Conservation (phyloP, 2,329 filamentous ascomycete species). For the Drechmeria coniospora region DNA sequence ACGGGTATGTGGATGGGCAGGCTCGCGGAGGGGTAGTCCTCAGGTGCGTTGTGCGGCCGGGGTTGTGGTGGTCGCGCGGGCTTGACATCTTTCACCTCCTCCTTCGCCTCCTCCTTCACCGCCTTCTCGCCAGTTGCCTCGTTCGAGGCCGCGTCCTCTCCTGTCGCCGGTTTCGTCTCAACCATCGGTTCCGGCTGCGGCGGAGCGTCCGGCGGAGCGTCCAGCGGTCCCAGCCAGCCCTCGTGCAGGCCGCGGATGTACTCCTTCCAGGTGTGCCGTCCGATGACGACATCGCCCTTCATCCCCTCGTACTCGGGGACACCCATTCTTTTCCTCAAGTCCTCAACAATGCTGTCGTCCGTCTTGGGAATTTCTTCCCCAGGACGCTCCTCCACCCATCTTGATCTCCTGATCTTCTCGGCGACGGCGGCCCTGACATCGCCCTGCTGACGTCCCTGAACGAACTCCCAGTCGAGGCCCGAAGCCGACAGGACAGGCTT, state of each 20-base stretch:
- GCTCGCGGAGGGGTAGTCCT: constrained; percentile 52
- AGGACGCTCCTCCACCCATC: constrained; percentile 40
- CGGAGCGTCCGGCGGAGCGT: constrained; percentile 47
- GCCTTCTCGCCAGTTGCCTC: constrained; percentile 7
- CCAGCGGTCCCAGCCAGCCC: constrained; percentile 82
- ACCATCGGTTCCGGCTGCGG: constrained; percentile 14
- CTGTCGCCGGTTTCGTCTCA: constrained; percentile 7
- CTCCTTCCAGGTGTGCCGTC: constrained; percentile 92
- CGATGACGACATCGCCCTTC: constrained; percentile 75
- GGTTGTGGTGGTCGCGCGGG: constrained; percentile 45
- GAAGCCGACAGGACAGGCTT: constrained; percentile 85
- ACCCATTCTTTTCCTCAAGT: constrained; percentile 48
- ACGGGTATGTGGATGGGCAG: constrained; percentile 52
- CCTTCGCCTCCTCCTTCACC: constrained; percentile 25
- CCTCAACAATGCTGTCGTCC: constrained; percentile 40
- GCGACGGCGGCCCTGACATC: constrained; percentile 79
- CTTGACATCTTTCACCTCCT: constrained; percentile 31
- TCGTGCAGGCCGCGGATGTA: constrained; percentile 88
- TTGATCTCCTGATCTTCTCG: constrained; percentile 64
- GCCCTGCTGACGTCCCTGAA: constrained; percentile 85
- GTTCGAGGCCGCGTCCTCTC: constrained; percentile 7
- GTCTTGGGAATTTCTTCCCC: constrained; percentile 31
- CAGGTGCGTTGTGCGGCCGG: constrained; percentile 56
- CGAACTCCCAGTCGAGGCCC: constrained; percentile 88
- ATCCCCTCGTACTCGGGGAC: constrained; percentile 58